Percentiles rank a stretch among this genome's conserved stretches.
phyloP scores from a whole-genome alignment of 2,329 filamentous ascomycete genomes.

The Sclerotinia nivalis region DNA sequence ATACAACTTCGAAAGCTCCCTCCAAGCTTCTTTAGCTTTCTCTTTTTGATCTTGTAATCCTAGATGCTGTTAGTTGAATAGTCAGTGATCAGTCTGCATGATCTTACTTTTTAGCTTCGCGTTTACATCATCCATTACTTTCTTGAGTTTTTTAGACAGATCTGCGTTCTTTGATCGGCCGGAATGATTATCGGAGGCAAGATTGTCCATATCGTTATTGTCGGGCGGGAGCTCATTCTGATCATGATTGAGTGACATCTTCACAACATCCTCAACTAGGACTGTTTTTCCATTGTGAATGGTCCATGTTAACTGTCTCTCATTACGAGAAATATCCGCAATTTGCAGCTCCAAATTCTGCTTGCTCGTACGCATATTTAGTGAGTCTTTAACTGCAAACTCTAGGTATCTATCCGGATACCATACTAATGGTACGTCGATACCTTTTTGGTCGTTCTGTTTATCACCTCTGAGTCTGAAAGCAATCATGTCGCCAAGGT shows the following conservation, averaged over 20 bases:
- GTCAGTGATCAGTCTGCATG: neutral
- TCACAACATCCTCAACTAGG: constrained; percentile 39
- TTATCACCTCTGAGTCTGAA: constrained; percentile 49
- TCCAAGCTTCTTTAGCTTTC: constrained; percentile 37
- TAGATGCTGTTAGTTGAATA: constrained; percentile 31
- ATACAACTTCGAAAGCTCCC: constrained; percentile 46
- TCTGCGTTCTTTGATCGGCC: constrained; percentile 26
- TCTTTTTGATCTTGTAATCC: constrained; percentile 39
- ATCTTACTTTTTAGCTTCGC: constrained; percentile 39
- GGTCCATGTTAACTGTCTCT: constrained; percentile 30
- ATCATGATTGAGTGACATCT: constrained; percentile 39
- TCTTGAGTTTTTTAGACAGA: constrained; percentile 37
- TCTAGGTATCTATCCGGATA: constrained; percentile 57
- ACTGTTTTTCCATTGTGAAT: constrained; percentile 31
- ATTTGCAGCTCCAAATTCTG: constrained; percentile 30
- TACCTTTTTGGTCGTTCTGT: constrained; percentile 42
- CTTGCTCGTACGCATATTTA: constrained; percentile 44
- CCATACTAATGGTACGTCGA: constrained; percentile 54
- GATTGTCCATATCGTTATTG: neutral
- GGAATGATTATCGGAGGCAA: neutral
- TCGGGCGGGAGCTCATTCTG: constrained; percentile 17
- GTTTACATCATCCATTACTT: constrained; percentile 39
- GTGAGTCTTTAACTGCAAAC: constrained; percentile 48
- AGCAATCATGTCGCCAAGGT: constrained; percentile 51
- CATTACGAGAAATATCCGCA: constrained; percentile 12